Conservation (phyloP, 176 grass and related monocot genomes). For the Oryza australiensis region DNA sequence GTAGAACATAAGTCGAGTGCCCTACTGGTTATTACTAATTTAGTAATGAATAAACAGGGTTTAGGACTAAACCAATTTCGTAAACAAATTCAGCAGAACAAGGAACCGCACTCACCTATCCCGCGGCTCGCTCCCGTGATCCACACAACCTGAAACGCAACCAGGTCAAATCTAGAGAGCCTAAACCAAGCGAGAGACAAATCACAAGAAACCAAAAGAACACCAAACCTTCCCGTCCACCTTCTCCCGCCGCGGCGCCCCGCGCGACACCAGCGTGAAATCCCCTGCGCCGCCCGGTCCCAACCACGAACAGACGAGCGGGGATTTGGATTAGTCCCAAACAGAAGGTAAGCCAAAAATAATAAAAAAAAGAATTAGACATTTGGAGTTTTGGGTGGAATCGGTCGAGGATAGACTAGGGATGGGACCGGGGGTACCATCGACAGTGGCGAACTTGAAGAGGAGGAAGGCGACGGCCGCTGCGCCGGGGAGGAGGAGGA, state of each 20-base stretch:
- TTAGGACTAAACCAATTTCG: not conserved
- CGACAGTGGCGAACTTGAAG: slow-evolving; percentile 72
- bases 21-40: not conserved
- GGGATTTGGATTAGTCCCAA: not conserved
- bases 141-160: slow-evolving; percentile 77
- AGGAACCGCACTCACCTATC: slow-evolving; percentile 60
- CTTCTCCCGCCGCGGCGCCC: slow-evolving; percentile 59
- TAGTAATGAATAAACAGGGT: not conserved
- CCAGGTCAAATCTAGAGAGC: not conserved
- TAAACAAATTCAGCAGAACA: slow-evolving; percentile 28
- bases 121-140: slow-evolving; percentile 93
- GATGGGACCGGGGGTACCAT: no score
- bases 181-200: not conserved
- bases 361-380: no score
- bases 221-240: slow-evolving; percentile 80
- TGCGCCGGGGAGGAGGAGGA: slow-evolving; percentile 35
- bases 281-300: slow-evolving; percentile 57
- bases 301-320: not conserved
- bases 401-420: no score
- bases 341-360: no score
- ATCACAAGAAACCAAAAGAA: not conserved
- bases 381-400: no score
- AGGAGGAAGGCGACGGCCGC: slow-evolving; percentile 38
- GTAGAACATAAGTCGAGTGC: not conserved
- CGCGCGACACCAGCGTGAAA: slow-evolving; percentile 75